Base-by-base conservation (phyloP, 371 early-diverging fungal genomes). In the Mucor circinelloides region DNA sequence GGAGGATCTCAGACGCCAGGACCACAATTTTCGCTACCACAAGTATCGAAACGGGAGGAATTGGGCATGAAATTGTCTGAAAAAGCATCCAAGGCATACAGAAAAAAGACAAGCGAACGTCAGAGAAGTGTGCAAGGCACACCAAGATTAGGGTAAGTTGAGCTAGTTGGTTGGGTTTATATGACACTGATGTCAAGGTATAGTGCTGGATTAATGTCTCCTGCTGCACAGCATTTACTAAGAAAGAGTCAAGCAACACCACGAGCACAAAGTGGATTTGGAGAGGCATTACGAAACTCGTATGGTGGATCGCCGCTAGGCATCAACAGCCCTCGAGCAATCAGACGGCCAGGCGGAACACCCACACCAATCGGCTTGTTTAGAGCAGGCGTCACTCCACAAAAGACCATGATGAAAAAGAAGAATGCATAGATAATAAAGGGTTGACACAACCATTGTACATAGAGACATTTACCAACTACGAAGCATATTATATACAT, bases 41-140 rank as follows among this genome's bases (percentile, higher is more conserved):
- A 85, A 30, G 85, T 89, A 15, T 89, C 91, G 0, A 75, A 80
- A 31, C 76, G 93, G 10, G 93, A 93, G 40, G 70, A 85, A 62
- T 58, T 92, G n/a, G 89, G 86, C 5, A 87, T 87, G 68, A 79
- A 76, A 28, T 65, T 91, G 8, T 82, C 89, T 1, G 91, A 90
- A 60, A 85, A 85, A 65, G 90, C 90, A 12, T 86, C 86, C 5
- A 84, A 85, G 63, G 84, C 86, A 5, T 80, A 82, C 74, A 67
- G 85, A 15, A 81, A 77, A 67, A 71, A 75, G 59, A 70, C 68
- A 2, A 64, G 12, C 8, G 79, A 77, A 59, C 46, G 60, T 19
- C 63, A 64, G 34, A 56, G 69, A 52, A 19, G 25, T 6, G 42
- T 63, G 1, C 63, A 63, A 58, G 76, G 79, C 6, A 77, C 79